Evolutionary conservation across 495 filamentous ascomycete species (phyloP), one percentile per base, ranked within the genome.

Genomic region (Aspergillus sclerotiicarbonarius): DNA sequence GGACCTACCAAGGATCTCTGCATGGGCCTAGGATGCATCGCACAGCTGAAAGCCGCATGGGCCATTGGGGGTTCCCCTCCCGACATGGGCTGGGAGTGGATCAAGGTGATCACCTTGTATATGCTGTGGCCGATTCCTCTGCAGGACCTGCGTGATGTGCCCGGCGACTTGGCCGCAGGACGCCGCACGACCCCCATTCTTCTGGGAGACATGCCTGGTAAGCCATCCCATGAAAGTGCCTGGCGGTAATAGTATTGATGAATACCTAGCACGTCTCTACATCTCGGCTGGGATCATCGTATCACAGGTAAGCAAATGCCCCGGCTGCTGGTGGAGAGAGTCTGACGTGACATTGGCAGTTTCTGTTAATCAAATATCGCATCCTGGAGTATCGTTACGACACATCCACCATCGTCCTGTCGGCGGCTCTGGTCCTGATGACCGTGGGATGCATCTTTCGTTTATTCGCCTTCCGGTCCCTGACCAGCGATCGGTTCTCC

Each of bases 81-180:
- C 9, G 21, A 8, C 2, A 49, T 49, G 46, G 46, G 46, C 5
- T 49, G 46, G 46, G 19, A 25, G 13, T 49, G 46, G 46, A 49
- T 49, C 46, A 49, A 49, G 46, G 21, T 49, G 21, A 49, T 49
- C 20, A 49, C 46, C 2, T 13, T 49, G 19, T 49, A 49, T 20
- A 49, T 49, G 46, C 7, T 49, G 46, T 49, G 46, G 46, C 46
- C 46, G 7, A 49, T 49, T 49, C 46, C 46, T 6, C 20, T 49
- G 21, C 46, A 49, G 21, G 46, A 49, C 5, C 46, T 49, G 21
- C 46, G 46, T 21, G 46, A 49, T 30, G 46, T 49, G 4, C 46
- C 46, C 3, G 46, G 46, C 1, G 46, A 49, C 13, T 13, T 49
- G 46, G 46, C 46, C 2, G 46, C 20, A 0, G 46, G 46, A 30